These are phyloP conservation scores for Bidens hawaiensis DNA, from an alignment of 140 eudicot genomes.

Conservation along the genomic window DNA sequence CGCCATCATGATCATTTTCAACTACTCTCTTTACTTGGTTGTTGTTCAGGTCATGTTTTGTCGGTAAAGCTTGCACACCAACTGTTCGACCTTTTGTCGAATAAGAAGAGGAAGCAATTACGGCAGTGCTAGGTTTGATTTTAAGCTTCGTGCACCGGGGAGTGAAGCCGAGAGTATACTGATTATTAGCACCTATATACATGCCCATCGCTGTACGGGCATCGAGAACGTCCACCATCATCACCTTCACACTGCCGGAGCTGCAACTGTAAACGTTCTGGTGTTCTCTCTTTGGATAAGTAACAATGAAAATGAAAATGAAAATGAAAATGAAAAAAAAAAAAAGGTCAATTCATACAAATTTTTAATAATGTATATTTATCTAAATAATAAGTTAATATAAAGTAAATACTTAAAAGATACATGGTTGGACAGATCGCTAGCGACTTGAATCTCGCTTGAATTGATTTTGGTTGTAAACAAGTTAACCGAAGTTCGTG, in stretches of 20 bases:
- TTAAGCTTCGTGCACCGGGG: neutral
- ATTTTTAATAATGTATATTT: too few relatives aligned
- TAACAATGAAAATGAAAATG: neutral
- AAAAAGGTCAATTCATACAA: too few relatives aligned
- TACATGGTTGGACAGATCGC: too few relatives aligned
- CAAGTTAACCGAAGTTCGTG: too few relatives aligned
- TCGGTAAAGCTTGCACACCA: conserved; percentile 26
- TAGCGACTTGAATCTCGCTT: too few relatives aligned
- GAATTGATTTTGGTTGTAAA: too few relatives aligned
- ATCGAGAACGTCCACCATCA: conserved; percentile 15
- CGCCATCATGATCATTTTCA: neutral
- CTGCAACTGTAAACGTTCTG: neutral
- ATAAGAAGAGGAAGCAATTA: neutral
- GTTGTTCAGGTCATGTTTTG: conserved; percentile 2
- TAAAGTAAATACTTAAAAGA: too few relatives aligned
- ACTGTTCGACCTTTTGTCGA: conserved; percentile 36
- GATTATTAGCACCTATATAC: neutral
- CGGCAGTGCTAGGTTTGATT: conserved; percentile 6
- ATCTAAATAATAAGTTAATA: too few relatives aligned
- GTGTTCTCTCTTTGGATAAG: neutral
- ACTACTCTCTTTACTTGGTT: conserved; percentile 1
- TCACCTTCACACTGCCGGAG: neutral
- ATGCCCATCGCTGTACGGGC: neutral
- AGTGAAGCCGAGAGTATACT: neutral
- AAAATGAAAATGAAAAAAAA: too few relatives aligned